phyloP scores from a whole-genome alignment of 768 basidiomycete species.

The Trametopsis cervina region DNA sequence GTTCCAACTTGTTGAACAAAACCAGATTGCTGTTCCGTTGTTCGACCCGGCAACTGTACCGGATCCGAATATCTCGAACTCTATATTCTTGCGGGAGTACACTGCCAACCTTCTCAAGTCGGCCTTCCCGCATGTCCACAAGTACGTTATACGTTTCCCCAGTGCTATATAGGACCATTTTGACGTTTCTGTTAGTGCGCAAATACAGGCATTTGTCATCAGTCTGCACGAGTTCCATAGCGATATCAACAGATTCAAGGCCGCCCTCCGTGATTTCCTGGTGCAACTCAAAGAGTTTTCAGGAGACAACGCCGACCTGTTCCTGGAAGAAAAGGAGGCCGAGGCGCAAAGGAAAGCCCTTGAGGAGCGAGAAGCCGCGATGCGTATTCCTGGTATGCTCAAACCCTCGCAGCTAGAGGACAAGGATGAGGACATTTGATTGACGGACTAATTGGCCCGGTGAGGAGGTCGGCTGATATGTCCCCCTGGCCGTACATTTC shows the following conservation, averaged over 20 bases:
- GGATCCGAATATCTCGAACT: constrained; percentile 70
- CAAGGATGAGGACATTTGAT: constrained; percentile 81
- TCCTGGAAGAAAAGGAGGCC: constrained; percentile 89
- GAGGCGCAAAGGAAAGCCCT: constrained; percentile 73
- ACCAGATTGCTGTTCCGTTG: constrained; percentile 73
- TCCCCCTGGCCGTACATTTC: constrained; percentile 1
- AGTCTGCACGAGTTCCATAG: constrained; percentile 65
- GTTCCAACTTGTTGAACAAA: constrained; percentile 86
- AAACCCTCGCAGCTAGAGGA: constrained; percentile 94
- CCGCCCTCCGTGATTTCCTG: constrained; percentile 92
- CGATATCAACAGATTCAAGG: constrained; percentile 88
- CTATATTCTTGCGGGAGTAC: constrained; percentile 77
- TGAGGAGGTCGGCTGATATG: not conserved
- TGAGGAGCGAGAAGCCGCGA: constrained; percentile 82
- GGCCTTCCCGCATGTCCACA: constrained; percentile 90
- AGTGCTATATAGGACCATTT: no score
- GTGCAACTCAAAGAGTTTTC: constrained; percentile 98
- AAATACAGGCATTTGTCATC: constrained; percentile 64
- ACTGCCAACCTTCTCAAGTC: constrained; percentile 77
- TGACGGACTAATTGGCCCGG: not conserved
- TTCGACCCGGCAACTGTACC: constrained; percentile 72
- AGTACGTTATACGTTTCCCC: constrained; percentile 38
- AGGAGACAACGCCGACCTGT: constrained; percentile 88
- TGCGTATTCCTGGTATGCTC: constrained; percentile 96
- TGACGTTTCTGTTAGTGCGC: constrained; percentile 38